Conservation (phyloP, 176 grass and related monocot species). For the Carex parvula region DNA sequence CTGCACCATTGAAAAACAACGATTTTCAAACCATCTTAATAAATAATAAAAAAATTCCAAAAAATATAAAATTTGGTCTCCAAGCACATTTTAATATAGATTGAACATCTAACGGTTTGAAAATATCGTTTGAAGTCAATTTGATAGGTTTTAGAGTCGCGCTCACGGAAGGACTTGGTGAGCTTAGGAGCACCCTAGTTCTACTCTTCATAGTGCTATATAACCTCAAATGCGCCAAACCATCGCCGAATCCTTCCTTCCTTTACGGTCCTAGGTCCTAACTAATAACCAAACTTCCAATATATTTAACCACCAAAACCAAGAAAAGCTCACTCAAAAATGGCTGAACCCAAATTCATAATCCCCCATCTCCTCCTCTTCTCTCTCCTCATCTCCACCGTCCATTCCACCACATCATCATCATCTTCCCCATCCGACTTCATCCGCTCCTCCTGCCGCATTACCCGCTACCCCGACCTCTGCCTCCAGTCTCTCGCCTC, state of each 20-base stretch:
- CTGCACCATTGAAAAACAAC: too few species aligned
- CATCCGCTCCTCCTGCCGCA: constrained; percentile 72
- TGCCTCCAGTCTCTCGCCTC: constrained; percentile 66
- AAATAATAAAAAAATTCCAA: too few species aligned
- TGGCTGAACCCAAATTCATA: constrained; percentile 2
- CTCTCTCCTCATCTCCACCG: constrained; percentile 20
- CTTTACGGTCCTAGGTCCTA: background rate
- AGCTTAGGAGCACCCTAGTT: too few species aligned
- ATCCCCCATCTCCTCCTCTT: constrained; percentile 1
- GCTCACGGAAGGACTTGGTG: too few species aligned
- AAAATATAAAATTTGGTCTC: too few species aligned
- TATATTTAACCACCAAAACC: background rate
- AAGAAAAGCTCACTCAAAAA: background rate
- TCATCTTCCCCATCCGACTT: constrained; percentile 35
- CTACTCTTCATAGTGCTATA: too few species aligned
- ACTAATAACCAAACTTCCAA: constrained; percentile 2
- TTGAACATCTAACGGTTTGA: too few species aligned
- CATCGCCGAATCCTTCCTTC: background rate
- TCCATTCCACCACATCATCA: background rate
- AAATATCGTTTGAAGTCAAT: too few species aligned
- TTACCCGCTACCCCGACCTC: constrained; percentile 71
- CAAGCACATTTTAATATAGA: too few species aligned
- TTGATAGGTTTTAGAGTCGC: too few species aligned
- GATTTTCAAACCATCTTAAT: too few species aligned
- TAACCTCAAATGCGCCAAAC: background rate